Percentiles rank a stretch among this genome's conserved stretches.
Conservation (phyloP, 163 green algal genomes). For the Volvox carteri region DNA sequence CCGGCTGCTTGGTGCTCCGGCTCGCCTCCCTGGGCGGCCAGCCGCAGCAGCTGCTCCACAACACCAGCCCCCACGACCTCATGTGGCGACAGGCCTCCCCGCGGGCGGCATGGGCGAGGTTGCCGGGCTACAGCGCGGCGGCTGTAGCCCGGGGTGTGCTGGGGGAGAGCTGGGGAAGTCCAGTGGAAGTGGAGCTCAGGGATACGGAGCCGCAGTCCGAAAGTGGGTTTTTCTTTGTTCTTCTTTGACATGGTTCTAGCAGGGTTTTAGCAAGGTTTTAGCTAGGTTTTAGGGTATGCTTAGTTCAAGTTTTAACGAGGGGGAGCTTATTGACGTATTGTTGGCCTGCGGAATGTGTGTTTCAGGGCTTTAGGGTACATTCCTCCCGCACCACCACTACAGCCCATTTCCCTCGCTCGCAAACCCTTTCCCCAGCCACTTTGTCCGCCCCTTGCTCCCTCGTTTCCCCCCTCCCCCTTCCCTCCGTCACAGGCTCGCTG, state of each 20-base stretch:
- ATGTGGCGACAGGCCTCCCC: slow-evolving; percentile 57
- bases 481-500: slow-evolving; percentile 23
- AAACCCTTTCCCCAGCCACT: too few species aligned
- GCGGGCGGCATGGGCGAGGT: slow-evolving; percentile 53
- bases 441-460: too few species aligned
- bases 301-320: too few species aligned
- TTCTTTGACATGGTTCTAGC: too few species aligned
- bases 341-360: too few species aligned
- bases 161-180: slow-evolving; percentile 26
- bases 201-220: slow-evolving; percentile 46
- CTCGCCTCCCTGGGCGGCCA: slow-evolving; percentile 63
- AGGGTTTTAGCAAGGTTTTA: too few species aligned
- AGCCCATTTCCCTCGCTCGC: too few species aligned
- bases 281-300: too few species aligned
- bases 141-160: slow-evolving; percentile 34
- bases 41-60: slow-evolving; percentile 65
- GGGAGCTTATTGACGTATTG: too few species aligned
- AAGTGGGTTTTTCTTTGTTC: slow-evolving; percentile 24
- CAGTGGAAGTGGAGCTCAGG: slow-evolving; percentile 56
- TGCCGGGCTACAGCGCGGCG: slow-evolving; percentile 55
- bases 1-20: slow-evolving; percentile 66
- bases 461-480: too few species aligned
- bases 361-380: too few species aligned
- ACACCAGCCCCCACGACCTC: slow-evolving; percentile 59
- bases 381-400: too few species aligned